Conservation (phyloP, 768 basidiomycete species). For the Pholiota microspora region DNA sequence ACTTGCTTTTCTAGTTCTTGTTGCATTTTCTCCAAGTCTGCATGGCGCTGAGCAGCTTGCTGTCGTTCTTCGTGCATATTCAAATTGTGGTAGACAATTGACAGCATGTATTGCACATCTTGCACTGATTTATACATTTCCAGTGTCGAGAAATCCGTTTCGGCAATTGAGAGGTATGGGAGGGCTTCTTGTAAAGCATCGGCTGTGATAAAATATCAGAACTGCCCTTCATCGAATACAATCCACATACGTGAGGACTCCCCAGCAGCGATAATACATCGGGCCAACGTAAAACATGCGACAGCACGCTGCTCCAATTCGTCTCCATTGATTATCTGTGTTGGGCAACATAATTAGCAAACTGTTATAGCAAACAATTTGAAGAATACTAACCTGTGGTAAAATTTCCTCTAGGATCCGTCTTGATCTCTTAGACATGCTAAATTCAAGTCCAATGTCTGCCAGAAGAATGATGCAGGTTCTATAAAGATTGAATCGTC, state of each 20-base stretch:
- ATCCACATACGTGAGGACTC: constrained; percentile 40
- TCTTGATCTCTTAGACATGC: constrained; percentile 63
- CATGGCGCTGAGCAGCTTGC: constrained; percentile 47
- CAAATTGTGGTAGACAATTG: constrained; percentile 72
- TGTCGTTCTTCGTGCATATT: constrained; percentile 55
- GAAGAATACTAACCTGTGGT: constrained; percentile 59
- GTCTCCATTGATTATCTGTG: constrained; percentile 69
- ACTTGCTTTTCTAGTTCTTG: constrained; percentile 40
- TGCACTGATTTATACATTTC: constrained; percentile 57
- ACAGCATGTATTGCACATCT: constrained; percentile 72
- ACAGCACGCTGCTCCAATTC: constrained; percentile 78
- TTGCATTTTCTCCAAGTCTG: constrained; percentile 39
- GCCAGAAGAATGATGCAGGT: constrained; percentile 71
- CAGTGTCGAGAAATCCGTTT: constrained; percentile 60
- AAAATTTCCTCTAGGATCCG: constrained; percentile 74
- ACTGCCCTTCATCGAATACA: not conserved
- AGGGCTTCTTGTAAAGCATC: constrained; percentile 54
- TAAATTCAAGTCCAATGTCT: constrained; percentile 76
- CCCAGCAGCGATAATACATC: constrained; percentile 67
- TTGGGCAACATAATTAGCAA: not conserved
- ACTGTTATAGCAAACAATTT: not conserved
- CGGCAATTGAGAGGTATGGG: constrained; percentile 58
- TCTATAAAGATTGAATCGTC: constrained; percentile 64
- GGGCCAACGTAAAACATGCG: constrained; percentile 69
- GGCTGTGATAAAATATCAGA: constrained; percentile 21